Evolutionary conservation across 2,329 filamentous ascomycete genomes (phyloP).

Genomic region (Periconia macrospinosa): DNA sequence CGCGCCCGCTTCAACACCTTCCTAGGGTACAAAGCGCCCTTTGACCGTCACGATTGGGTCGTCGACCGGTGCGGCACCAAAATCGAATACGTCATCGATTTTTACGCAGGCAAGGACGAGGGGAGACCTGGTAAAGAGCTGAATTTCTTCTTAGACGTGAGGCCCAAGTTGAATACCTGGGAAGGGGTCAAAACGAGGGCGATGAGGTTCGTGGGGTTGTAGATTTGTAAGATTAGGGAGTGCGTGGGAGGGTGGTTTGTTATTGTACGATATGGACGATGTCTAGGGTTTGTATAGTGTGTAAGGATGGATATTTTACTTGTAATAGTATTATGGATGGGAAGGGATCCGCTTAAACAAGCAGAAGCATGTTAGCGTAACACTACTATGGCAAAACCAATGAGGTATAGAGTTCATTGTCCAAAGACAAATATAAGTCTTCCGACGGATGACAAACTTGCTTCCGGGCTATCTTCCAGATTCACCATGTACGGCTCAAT

Average conservation of each 20-base stretch:
- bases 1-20: constrained; percentile 80
- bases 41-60: constrained; percentile 97
- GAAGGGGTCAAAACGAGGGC: constrained; percentile 64
- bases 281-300: not conserved
- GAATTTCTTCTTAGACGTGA: constrained; percentile 67
- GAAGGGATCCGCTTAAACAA: not conserved
- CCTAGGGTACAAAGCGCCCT: constrained; percentile 86
- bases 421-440: too few relatives aligned
- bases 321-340: not conserved
- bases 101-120: constrained; percentile 75
- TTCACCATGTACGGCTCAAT: too few relatives aligned
- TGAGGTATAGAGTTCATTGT: too few relatives aligned
- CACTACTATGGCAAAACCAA: too few relatives aligned
- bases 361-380: too few relatives aligned
- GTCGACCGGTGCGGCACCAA: constrained; percentile 85
- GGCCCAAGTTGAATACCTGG: constrained; percentile 66
- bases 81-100: constrained; percentile 97
- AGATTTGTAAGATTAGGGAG: not conserved
- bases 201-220: constrained; percentile 51
- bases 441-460: too few relatives aligned
- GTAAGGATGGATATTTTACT: not conserved
- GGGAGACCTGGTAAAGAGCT: constrained; percentile 50
- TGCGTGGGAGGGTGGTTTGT: not conserved
- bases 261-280: not conserved
- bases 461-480: too few relatives aligned